A percentile compares a stretch with the other conserved stretches of the same genome.
Evolutionary conservation across 345 rosid genomes (phyloP).

Genomic region (Combretum micranthum): DNA sequence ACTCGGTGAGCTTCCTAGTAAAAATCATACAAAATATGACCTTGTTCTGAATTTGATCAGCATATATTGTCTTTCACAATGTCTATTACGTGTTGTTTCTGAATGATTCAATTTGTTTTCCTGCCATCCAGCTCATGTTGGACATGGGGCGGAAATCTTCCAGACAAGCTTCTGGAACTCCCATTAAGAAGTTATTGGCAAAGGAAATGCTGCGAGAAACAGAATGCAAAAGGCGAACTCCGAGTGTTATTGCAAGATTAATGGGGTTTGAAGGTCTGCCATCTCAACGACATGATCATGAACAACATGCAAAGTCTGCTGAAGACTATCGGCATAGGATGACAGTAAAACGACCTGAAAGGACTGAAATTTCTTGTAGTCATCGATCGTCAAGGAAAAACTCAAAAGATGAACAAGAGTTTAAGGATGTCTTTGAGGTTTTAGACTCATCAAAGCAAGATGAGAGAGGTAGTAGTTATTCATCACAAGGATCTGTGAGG

Average conservation of each 20-base stretch:
- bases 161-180: conserved; percentile 34
- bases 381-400: conserved; percentile 50
- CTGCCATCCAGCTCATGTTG: conserved; percentile 29
- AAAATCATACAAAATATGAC: conserved; percentile 5
- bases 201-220: conserved; percentile 78
- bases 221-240: conserved; percentile 64
- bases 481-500: conserved; percentile 21
- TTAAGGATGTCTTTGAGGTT: conserved; percentile 96
- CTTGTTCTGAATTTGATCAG: not conserved
- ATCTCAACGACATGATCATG: conserved; percentile 38
- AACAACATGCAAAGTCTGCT: conserved; percentile 29
- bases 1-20: conserved; percentile 43
- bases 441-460: conserved; percentile 50
- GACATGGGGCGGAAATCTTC: conserved; percentile 35
- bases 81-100: not conserved
- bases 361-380: conserved; percentile 32
- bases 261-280: conserved; percentile 97
- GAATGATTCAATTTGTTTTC: conserved; percentile 17
- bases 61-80: conserved; percentile 6
- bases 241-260: conserved; percentile 76
- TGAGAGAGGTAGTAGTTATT: conserved; percentile 20
- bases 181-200: conserved; percentile 66
- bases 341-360: conserved; percentile 26
- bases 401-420: conserved; percentile 74
- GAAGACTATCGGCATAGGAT: conserved; percentile 26